These are phyloP conservation scores for Candida morakotiae DNA, from an alignment of 805 yeast genomes.

Conservation along the genomic window DNA sequence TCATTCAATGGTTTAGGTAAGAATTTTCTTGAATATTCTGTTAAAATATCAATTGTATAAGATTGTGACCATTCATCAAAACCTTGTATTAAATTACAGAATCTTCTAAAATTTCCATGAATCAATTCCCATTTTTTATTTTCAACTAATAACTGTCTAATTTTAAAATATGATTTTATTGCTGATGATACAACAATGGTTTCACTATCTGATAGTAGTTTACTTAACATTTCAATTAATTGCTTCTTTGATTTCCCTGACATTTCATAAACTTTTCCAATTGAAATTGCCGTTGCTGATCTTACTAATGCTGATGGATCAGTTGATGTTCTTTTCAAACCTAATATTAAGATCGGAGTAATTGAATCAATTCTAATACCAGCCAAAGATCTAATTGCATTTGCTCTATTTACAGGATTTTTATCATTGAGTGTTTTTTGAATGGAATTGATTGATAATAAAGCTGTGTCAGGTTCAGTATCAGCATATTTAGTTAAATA, in stretches of 20 bases:
- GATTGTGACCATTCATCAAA: slow-evolving; percentile 76
- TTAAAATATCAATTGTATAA: slow-evolving; percentile 54
- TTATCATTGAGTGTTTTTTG: slow-evolving; percentile 77
- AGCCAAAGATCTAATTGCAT: slow-evolving; percentile 74
- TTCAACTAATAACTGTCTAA: slow-evolving; percentile 36
- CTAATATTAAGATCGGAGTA: slow-evolving; percentile 70
- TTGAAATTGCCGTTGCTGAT: slow-evolving; percentile 71
- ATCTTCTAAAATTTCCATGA: slow-evolving; percentile 66
- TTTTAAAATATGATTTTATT: slow-evolving; percentile 48
- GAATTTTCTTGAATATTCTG: slow-evolving; percentile 61
- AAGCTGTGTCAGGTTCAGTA: slow-evolving; percentile 81
- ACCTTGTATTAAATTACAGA: slow-evolving; percentile 42
- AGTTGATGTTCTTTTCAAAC: slow-evolving; percentile 60
- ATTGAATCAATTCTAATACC: slow-evolving; percentile 82
- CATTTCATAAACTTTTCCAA: slow-evolving; percentile 50
- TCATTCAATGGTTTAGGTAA: slow-evolving; percentile 50
- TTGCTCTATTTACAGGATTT: slow-evolving; percentile 61
- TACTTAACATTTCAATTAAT: slow-evolving; percentile 44
- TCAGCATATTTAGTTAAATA: slow-evolving; percentile 77
- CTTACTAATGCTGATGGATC: slow-evolving; percentile 81
- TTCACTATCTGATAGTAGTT: slow-evolving; percentile 62
- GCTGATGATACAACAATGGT: slow-evolving; percentile 69
- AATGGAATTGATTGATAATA: slow-evolving; percentile 84
- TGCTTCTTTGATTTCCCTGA: slow-evolving; percentile 44
- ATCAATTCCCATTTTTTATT: slow-evolving; percentile 54